phyloP scores from a whole-genome alignment of 2,329 filamentous ascomycete species.

The Phialophora chinensis region DNA sequence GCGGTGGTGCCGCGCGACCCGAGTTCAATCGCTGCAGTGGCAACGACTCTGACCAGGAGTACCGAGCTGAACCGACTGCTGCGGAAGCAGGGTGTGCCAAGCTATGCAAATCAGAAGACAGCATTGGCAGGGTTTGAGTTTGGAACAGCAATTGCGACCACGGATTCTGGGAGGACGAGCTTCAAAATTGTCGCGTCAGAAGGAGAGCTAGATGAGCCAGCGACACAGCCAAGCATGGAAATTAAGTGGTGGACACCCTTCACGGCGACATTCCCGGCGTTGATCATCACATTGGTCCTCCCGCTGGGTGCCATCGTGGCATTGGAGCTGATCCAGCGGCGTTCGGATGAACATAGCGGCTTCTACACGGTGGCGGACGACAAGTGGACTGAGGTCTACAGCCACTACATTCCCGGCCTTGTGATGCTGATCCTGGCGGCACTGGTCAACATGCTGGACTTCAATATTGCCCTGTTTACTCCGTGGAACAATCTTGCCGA shows the following conservation, averaged over 20 bases:
- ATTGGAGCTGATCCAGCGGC: conserved; percentile 36
- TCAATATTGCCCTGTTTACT: conserved; percentile 38
- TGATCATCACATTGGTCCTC: conserved; percentile 37
- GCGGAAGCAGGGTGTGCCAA: conserved; percentile 30
- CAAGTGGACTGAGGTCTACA: conserved; percentile 40
- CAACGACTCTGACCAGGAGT: conserved; percentile 36
- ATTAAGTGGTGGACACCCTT: conserved; percentile 38
- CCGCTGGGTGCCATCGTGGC: conserved; percentile 35
- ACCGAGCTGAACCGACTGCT: conserved; percentile 38
- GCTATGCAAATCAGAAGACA: conserved; percentile 31
- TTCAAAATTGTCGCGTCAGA: conserved; percentile 40
- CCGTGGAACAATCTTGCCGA: conserved; percentile 35
- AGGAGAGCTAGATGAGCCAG: conserved; percentile 27
- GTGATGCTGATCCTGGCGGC: conserved; percentile 37
- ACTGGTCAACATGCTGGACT: conserved; percentile 39
- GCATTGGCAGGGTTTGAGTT: conserved; percentile 38
- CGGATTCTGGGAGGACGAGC: conserved; percentile 31
- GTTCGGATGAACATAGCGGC: conserved; percentile 40
- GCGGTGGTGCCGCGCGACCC: conserved; percentile 39
- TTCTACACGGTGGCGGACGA: conserved; percentile 38
- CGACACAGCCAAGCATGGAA: conserved; percentile 22
- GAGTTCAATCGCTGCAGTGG: conserved; percentile 36
- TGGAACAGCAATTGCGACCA: conserved; percentile 37
- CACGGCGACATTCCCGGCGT: conserved; percentile 32
- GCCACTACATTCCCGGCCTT: conserved; percentile 43